Base-by-base conservation (phyloP, 305 asterid genomes). In the Striga hermonthica region DNA sequence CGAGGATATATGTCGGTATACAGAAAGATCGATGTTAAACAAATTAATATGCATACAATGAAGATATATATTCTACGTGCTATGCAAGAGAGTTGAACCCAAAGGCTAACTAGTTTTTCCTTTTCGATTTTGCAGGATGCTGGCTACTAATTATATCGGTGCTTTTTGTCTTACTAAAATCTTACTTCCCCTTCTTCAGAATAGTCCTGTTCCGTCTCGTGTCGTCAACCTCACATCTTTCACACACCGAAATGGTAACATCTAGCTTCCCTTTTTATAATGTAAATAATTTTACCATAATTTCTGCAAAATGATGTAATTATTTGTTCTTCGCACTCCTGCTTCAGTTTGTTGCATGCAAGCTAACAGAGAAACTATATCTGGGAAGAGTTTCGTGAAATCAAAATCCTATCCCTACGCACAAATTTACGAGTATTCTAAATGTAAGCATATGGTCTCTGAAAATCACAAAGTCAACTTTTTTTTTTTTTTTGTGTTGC, bases 211-310 rank as follows among this genome's bases (percentile, higher is more conserved):
- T 59, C 88, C 95, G 64, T 82, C 96, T 28, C 95, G 96, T 57
- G 88, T 89, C 79, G 88, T 89, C 65, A 91, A 85, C 58, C 85
- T 91, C 65, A 61, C 98, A 65, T 91, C 98, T 61, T 91, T 91
- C 66, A 91, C 98, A 9, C 98, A 91, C 80, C 75, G 87, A 76
- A 87, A 66, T 77, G 95, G 98, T 91, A 79, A 71, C 65, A 36
- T 60, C 47, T 56, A 38, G 55, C 40, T 57, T 61, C 39, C 37
- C 43, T 31, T 62, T 45, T 41, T 14, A 11, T 47, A 39, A 62
- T 28, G 3, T 14, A 53, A 43, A 11, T 48, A 40, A 60, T 31
- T 2, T 16, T 8, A 36, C 12, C 56, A 14, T 16, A 62, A 28
- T 62, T 68, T 52, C 34, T 50, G 44, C 53, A 60, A 48, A 6